These are phyloP conservation scores for Scedosporium boydii DNA, from an alignment of 2,329 filamentous ascomycete genomes.

Conservation along the genomic window DNA sequence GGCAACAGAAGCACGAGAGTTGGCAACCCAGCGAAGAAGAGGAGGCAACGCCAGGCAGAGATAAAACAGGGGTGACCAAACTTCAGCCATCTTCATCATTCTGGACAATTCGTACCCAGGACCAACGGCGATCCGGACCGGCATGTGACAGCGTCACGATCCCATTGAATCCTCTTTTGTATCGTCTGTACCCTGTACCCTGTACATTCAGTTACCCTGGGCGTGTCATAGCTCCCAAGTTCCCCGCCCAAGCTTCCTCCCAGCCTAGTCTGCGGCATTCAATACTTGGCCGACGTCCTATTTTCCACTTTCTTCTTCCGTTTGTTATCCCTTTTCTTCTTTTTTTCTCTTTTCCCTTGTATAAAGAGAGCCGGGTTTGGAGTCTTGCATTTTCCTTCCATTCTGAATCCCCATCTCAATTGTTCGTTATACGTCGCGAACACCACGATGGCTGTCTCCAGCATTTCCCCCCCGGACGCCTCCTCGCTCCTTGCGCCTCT, in stretches of 20 bases:
- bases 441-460: slow-evolving; percentile 10
- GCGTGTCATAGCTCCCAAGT: too few species aligned
- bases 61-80: neutral
- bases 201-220: too few species aligned
- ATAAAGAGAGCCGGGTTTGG: neutral
- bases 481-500: slow-evolving; percentile 43
- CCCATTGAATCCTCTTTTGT: neutral
- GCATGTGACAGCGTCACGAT: slow-evolving; percentile 4
- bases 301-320: too few species aligned
- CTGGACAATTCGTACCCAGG: neutral
- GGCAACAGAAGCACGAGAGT: too few species aligned
- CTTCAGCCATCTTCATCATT: neutral
- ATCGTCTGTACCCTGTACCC: too few species aligned
- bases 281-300: too few species aligned
- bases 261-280: too few species aligned
- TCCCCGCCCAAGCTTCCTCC: too few species aligned
- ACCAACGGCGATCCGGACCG: neutral
- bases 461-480: slow-evolving; percentile 34
- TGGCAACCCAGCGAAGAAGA: too few species aligned
- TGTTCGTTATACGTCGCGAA: neutral
- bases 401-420: neutral
- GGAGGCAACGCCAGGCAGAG: neutral
- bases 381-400: neutral
- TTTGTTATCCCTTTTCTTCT: neutral
- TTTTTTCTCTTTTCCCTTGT: neutral